Base-by-base conservation (phyloP, 441 rosid species). In the Theobroma grandiflorum region DNA sequence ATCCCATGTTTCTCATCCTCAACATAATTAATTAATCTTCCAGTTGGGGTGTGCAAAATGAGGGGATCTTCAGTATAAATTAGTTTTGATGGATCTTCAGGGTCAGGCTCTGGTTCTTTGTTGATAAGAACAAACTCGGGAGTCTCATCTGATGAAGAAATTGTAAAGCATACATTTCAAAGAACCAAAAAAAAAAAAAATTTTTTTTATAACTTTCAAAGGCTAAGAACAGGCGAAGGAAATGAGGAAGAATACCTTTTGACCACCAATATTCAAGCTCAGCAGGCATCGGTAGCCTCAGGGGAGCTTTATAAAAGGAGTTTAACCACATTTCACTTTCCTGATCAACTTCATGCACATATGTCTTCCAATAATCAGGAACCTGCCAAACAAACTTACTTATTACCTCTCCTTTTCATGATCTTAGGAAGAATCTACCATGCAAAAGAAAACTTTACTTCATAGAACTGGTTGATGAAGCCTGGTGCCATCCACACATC, bases 401-500 rank as follows among this genome's bases (percentile, higher is more conserved):
- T 63, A 64, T 72, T 66, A 53, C 71, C 37, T 72, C 66, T 72
- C 72, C 61, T 35, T 75, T 68, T 22, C 67, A 68, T 69, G 64
- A 77, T 37, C 49, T 57, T 43, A 57, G 47, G 55, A 76, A 80
- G 78, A 74, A 38, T 68, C 37, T 52, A 59, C 33, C 20, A 76
- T 9, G n/a, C 59, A 43, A 72, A 72, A 55, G 61, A 74, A 22
- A 81, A 65, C 57, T 63, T 16, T 64, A 85, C 97, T 71, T 92
- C 97, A 14, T 94, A 90, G 85, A 95, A 95, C 82, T 95, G 98
- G 84, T 95, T 91, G 82, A 94, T 85, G 86, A 94, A 95, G 80
- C 99, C 99, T 0, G 99, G 99, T 2, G 97, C 99, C 99, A 94
- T 95, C 99, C 99, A 95, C 80, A 85, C 97, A 78, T 95, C 98